Evolutionary conservation across 2,329 filamentous ascomycete species (phyloP).

Genomic region (Alternaria sp.): DNA sequence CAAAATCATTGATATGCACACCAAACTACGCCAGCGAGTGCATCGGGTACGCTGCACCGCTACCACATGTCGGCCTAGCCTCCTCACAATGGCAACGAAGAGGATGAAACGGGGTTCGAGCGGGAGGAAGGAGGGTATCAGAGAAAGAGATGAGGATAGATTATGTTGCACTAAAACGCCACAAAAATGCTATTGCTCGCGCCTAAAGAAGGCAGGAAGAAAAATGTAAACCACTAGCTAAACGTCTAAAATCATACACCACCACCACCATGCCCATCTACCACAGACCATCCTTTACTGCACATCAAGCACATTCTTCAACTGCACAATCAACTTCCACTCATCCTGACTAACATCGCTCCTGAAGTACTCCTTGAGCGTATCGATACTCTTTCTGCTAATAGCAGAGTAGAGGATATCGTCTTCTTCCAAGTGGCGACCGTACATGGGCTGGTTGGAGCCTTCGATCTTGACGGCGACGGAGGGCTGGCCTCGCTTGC

Average conservation of each 20-base stretch:
- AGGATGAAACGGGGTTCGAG: background rate
- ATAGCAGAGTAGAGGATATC: constrained; percentile 89
- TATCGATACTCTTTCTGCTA: constrained; percentile 87
- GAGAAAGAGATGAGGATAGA: too few species aligned
- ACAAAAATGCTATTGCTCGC: background rate
- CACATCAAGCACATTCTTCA: constrained; percentile 94
- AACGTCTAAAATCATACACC: background rate
- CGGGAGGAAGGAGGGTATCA: too few species aligned
- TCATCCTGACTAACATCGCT: constrained; percentile 88
- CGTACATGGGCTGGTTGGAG: constrained; percentile 88
- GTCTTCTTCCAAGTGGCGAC: constrained; percentile 90
- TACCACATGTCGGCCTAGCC: background rate
- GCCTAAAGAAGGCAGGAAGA: background rate
- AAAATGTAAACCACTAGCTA: background rate
- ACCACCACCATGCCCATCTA: background rate
- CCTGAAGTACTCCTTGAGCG: constrained; percentile 93
- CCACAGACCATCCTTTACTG: background rate
- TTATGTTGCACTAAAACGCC: background rate
- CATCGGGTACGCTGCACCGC: background rate
- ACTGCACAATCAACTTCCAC: constrained; percentile 91
- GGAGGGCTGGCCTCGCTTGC: constrained; percentile 96
- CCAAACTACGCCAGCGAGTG: too few species aligned
- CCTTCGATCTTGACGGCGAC: constrained; percentile 98
- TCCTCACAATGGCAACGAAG: background rate
- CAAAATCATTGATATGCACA: too few species aligned